These are phyloP conservation scores for Sphagnum tenellum DNA, from an alignment of 225 moss, liverwort and hornwort species.

Conservation along the genomic window DNA sequence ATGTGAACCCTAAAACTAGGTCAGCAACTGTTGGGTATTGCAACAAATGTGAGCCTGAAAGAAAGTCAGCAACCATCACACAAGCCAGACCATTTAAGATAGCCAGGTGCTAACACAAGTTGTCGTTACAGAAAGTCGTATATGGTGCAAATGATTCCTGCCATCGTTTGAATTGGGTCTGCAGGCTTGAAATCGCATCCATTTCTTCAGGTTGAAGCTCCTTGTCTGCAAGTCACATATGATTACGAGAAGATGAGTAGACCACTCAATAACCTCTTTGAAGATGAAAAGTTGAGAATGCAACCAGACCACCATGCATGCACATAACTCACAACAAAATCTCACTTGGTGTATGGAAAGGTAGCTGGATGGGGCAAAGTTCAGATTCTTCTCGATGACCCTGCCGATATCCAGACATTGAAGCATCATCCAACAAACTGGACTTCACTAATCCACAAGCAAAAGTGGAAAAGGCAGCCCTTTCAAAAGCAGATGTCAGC, in stretches of 20 bases:
- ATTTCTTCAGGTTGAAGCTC: constrained; percentile 6
- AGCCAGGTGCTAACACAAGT: constrained; percentile 1
- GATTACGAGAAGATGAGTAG: neutral
- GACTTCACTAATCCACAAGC: constrained; percentile 24
- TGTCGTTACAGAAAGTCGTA: constrained; percentile 23
- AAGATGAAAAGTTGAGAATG: neutral
- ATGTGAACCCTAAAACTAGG: too few relatives aligned
- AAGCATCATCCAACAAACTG: constrained; percentile 7
- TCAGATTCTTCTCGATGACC: constrained; percentile 23
- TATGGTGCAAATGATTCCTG: constrained; percentile 46
- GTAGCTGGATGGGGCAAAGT: constrained; percentile 65
- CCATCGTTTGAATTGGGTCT: constrained; percentile 48
- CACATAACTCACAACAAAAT: neutral
- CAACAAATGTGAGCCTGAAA: too few relatives aligned
- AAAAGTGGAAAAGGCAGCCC: constrained; percentile 24
- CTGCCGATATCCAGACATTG: constrained; percentile 10
- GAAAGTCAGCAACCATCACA: too few relatives aligned
- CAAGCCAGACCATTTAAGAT: too few relatives aligned
- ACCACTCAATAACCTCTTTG: neutral
- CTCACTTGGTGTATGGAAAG: constrained; percentile 34
- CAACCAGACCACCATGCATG: neutral
- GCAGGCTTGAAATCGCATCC: constrained; percentile 20
- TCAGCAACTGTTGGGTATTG: too few relatives aligned
- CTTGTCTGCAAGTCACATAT: constrained; percentile 12
- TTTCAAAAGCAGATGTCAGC: constrained; percentile 12